phyloP scores from a whole-genome alignment of 768 basidiomycete genomes.

The Tricholomella constricta region DNA sequence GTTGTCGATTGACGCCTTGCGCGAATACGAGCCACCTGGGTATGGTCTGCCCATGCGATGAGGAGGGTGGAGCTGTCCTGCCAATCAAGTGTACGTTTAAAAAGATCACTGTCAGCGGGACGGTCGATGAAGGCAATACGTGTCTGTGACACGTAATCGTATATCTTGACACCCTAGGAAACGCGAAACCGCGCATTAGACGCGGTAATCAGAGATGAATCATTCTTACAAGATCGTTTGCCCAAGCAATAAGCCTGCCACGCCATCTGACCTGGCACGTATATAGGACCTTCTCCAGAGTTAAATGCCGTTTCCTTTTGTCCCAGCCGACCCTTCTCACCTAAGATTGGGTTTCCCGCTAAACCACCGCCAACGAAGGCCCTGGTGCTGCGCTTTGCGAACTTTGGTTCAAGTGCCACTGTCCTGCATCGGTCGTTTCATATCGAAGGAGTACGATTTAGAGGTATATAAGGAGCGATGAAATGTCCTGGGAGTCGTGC shows the following conservation, averaged over 20 bases:
- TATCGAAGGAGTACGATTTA: conserved; percentile 84
- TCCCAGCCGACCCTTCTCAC: conserved; percentile 96
- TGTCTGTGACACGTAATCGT: conserved; percentile 78
- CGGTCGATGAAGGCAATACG: conserved; percentile 88
- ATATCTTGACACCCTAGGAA: conserved; percentile 91
- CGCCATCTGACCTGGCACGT: conserved; percentile 90
- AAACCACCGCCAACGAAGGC: conserved; percentile 91
- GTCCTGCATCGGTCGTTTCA: conserved; percentile 92
- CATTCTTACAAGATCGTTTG: conserved; percentile 78
- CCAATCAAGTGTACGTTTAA: conserved; percentile 92
- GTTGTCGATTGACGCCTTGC: conserved; percentile 51
- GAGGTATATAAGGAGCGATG: conserved; percentile 79
- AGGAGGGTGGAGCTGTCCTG: conserved; percentile 89
- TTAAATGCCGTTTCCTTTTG: conserved; percentile 90
- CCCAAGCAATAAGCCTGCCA: conserved; percentile 90
- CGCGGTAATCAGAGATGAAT: neutral
- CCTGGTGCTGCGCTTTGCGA: conserved; percentile 73
- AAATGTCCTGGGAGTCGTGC: conserved; percentile 71
- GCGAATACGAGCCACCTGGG: conserved; percentile 86
- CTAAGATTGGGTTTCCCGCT: conserved; percentile 81
- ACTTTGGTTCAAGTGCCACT: conserved; percentile 88
- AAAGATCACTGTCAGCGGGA: conserved; percentile 81
- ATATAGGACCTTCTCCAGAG: conserved; percentile 90
- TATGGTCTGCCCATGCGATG: conserved; percentile 91
- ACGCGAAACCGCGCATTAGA: neutral